Evolutionary conservation across 139 green algal species (phyloP).

Genomic region (Chlorella sorokiniana): DNA sequence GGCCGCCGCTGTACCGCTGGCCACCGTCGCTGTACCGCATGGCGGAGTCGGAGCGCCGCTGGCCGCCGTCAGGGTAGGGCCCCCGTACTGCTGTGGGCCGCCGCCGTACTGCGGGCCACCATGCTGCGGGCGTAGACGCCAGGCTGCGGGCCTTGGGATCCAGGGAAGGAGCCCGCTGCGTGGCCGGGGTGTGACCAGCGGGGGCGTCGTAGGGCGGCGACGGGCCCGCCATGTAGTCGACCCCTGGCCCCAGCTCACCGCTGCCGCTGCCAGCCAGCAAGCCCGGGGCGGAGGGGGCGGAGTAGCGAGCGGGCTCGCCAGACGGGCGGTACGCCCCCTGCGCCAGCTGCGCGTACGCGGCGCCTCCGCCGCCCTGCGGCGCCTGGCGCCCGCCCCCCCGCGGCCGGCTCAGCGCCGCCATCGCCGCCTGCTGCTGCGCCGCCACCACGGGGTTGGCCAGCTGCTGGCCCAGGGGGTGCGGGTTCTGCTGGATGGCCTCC

Average conservation of each 20-base stretch:
- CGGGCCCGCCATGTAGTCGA: not conserved
- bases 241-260: not conserved
- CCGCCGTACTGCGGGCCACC: not conserved
- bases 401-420: constrained; percentile 23
- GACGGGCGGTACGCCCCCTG: too few relatives aligned
- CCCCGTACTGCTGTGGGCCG: not conserved
- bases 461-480: constrained; percentile 40
- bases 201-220: too few relatives aligned
- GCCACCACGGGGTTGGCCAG: constrained; percentile 24
- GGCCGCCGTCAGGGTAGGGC: not conserved
- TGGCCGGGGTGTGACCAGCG: too few relatives aligned
- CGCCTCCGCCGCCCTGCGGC: not conserved
- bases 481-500: constrained; percentile 50
- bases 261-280: not conserved
- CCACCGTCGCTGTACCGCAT: too few relatives aligned
- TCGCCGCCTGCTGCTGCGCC: constrained; percentile 31
- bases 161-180: too few relatives aligned
- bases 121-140: not conserved
- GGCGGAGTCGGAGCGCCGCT: too few relatives aligned
- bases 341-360: not conserved
- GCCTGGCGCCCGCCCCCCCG: not conserved
- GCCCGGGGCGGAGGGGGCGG: not conserved
- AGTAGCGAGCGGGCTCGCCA: constrained; percentile 23
- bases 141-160: not conserved
- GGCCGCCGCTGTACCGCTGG: not conserved